These are phyloP conservation scores for Pythium sukuiense DNA, from an alignment of 352 stramenopile genomes.

Conservation along the genomic window DNA sequence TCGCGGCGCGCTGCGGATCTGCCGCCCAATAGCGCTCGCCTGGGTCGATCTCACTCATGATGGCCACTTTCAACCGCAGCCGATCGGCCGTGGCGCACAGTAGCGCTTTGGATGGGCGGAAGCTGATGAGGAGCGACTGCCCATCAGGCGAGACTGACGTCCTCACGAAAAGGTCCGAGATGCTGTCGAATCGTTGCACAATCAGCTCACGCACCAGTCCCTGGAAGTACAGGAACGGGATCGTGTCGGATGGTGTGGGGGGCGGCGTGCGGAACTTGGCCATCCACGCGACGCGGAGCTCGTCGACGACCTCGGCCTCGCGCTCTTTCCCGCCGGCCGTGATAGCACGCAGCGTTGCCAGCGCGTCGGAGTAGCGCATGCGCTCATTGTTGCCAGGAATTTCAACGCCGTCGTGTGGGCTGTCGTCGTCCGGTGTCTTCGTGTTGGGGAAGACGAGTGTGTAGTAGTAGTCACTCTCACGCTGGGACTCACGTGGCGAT, in stretches of 20 bases:
- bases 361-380: constrained; percentile 50
- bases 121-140: constrained; percentile 40
- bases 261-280: constrained; percentile 61
- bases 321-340: constrained; percentile 44
- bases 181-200: constrained; percentile 56
- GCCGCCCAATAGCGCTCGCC: constrained; percentile 35
- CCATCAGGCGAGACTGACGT: constrained; percentile 32
- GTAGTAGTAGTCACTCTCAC: constrained; percentile 64
- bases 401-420: neutral
- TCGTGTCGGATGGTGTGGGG: constrained; percentile 46
- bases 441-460: constrained; percentile 68
- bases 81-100: constrained; percentile 49
- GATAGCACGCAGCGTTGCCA: constrained; percentile 48
- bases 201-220: constrained; percentile 72
- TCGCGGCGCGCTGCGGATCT: constrained; percentile 24
- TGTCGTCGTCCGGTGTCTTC: constrained; percentile 15
- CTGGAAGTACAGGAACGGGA: constrained; percentile 53
- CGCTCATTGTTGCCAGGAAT: constrained; percentile 22
- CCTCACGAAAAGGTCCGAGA: constrained; percentile 43
- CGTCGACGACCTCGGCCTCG: constrained; percentile 43
- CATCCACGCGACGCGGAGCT: constrained; percentile 59
- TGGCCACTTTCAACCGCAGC: constrained; percentile 42
- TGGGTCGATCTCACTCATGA: constrained; percentile 52
- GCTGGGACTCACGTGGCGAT: constrained; percentile 37
- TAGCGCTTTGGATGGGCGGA: constrained; percentile 47